Base-by-base conservation (phyloP, 192 early-diverging fungal species). In the Jimgerdemannia flammicorona region DNA sequence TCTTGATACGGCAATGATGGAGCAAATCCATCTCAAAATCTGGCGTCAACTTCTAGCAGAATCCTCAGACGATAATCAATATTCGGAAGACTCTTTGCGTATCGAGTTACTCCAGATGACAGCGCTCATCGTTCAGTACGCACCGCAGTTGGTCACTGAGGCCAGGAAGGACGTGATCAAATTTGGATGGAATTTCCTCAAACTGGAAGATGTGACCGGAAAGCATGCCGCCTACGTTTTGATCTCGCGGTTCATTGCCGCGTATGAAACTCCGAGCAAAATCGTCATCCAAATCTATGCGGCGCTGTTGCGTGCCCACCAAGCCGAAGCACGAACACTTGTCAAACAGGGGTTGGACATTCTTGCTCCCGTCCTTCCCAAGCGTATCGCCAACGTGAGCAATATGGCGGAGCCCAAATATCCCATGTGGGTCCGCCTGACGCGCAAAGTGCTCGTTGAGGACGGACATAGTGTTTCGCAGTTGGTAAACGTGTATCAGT, bases 181-280 rank as follows among this genome's bases (percentile, higher is more conserved):
- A 78, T 98, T 97, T 85, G 95, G 93, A 4, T 98, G 97, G 97
- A 90, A 90, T 68, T 90, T 92, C 75, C 89, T 92, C 67, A 90
- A 90, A 66, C 74, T 85, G 40, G 97, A 99, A 75, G 98, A 99
- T 67, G 87, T 95, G 17, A 97, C 95, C 44, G 93, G 94, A 84
- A 99, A 99, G 74, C 95, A 99, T 75, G 91, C 97, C 2, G 92
- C 97, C 4, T 98, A 97, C 78, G 98, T 98, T 17, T 80, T 97
- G 64, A 90, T 98, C 59, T 91, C 95, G 14, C 87, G 94, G 67
- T 98, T 98, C 79, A 96, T 98, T 74, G 90, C 94, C 17, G 94
- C 93, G 4, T 99, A 92, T 81, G 95, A 97, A 40, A 96, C 96
- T 3, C 96, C 96, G 10, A 83, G 90, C 43, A 95, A 93, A 79